Conservation (phyloP, 768 basidiomycete genomes). For the Hygrophoropsis aurantiaca region DNA sequence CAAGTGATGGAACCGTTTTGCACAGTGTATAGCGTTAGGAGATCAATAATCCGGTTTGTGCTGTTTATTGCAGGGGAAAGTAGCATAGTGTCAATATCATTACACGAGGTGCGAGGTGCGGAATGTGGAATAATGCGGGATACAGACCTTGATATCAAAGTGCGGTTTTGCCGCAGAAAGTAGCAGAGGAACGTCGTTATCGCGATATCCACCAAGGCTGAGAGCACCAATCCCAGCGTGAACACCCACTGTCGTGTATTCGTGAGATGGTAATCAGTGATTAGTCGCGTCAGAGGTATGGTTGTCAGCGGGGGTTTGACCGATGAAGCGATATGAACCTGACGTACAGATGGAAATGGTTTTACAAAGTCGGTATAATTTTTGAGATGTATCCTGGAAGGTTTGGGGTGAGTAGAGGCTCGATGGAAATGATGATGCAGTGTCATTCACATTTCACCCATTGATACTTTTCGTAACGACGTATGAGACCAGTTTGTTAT, state of each 20-base stretch:
- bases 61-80: constrained; percentile 7
- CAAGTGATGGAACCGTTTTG: constrained; percentile 23
- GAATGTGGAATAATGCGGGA: background rate
- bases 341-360: constrained; percentile 12
- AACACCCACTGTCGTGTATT: constrained; percentile 47
- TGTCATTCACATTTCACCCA: constrained; percentile 21
- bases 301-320: no score
- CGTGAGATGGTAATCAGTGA: no score
- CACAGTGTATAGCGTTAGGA: constrained; percentile 18
- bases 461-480: constrained; percentile 10
- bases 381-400: constrained; percentile 13
- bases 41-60: constrained; percentile 20
- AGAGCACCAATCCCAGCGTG: constrained; percentile 45
- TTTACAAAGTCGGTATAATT: constrained; percentile 6
- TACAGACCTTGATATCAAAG: constrained; percentile 33
- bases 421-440: background rate
- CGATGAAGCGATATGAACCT: background rate
- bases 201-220: constrained; percentile 44
- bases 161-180: constrained; percentile 39
- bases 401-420: background rate
- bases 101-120: background rate
- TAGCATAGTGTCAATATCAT: no score
- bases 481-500: no score
- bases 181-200: constrained; percentile 45
- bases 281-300: no score